Conservation (phyloP, 441 rosid species). For the Erodium trifolium region DNA sequence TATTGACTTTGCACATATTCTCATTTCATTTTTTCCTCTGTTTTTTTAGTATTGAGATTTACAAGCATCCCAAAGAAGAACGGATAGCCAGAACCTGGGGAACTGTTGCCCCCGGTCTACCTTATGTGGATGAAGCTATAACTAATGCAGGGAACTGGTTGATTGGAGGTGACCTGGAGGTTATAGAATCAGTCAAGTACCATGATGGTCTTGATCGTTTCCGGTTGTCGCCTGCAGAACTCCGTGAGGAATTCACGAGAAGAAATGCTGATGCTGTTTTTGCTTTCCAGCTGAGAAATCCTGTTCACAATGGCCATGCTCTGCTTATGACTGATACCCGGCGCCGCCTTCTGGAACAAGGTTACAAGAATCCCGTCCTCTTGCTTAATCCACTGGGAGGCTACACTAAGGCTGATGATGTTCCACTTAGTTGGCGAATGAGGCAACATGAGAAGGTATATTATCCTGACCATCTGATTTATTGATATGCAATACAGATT, state of each 20-base stretch:
- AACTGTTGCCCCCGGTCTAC: slow-evolving; percentile 75
- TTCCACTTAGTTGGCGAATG: slow-evolving; percentile 90
- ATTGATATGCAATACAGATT: neutral
- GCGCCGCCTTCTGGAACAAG: slow-evolving; percentile 78
- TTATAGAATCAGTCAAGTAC: slow-evolving; percentile 70
- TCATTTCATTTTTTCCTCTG: slow-evolving; percentile 1
- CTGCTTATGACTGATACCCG: slow-evolving; percentile 87
- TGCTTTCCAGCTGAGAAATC: slow-evolving; percentile 93
- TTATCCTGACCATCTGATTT: neutral
- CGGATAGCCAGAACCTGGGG: slow-evolving; percentile 94
- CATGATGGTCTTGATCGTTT: slow-evolving; percentile 78
- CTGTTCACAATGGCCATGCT: slow-evolving; percentile 95
- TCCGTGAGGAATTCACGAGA: slow-evolving; percentile 59
- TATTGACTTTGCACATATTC: slow-evolving; percentile 7
- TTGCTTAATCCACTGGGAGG: slow-evolving; percentile 95
- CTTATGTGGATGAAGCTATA: slow-evolving; percentile 69
- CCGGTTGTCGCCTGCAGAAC: slow-evolving; percentile 68
- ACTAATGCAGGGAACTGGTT: slow-evolving; percentile 74
- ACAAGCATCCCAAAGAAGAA: slow-evolving; percentile 91
- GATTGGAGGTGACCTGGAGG: slow-evolving; percentile 86
- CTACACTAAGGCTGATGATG: slow-evolving; percentile 92
- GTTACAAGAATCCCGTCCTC: slow-evolving; percentile 80
- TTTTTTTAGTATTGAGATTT: slow-evolving; percentile 66
- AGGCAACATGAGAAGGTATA: slow-evolving; percentile 86
- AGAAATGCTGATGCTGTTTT: slow-evolving; percentile 95